Evolutionary conservation across 306 rosid genomes (phyloP).

Genomic region (Alnus glutinosa): DNA sequence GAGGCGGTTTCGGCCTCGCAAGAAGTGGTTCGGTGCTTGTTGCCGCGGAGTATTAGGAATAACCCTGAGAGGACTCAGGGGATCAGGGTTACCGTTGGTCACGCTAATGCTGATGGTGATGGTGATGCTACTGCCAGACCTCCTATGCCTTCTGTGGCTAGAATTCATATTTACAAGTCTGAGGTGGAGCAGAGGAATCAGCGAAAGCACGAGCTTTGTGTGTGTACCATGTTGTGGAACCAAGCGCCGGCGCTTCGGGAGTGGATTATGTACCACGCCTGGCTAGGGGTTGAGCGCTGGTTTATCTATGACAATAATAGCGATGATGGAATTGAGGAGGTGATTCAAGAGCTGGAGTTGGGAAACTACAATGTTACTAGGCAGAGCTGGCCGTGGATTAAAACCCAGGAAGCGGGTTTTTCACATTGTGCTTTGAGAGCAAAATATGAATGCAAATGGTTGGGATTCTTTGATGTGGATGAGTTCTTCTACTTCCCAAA

Average conservation of each 20-base stretch:
- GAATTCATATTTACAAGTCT: conserved; percentile 27
- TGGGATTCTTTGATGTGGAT: conserved; percentile 91
- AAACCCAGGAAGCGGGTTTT: conserved; percentile 96
- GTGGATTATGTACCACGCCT: conserved; percentile 90
- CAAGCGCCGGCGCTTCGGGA: conserved; percentile 77
- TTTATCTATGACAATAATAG: conserved; percentile 94
- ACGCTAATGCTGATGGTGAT: conserved; percentile 32
- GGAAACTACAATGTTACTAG: conserved; percentile 67
- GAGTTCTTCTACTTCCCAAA: conserved; percentile 82
- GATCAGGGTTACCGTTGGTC: conserved; percentile 60
- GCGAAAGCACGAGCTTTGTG: conserved; percentile 71
- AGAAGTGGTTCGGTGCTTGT: conserved; percentile 75
- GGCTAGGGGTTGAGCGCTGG: conserved; percentile 95
- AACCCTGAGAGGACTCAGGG: conserved; percentile 53
- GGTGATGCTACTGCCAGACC: conserved; percentile 5
- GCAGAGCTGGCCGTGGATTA: conserved; percentile 90
- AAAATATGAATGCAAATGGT: conserved; percentile 87
- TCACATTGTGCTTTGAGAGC: conserved; percentile 89
- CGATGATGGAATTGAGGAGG: conserved; percentile 69
- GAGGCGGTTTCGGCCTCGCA: conserved; percentile 76
- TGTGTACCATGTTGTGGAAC: conserved; percentile 94
- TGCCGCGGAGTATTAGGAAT: conserved; percentile 54
- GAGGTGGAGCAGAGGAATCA: conserved; percentile 20
- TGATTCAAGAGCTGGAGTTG: conserved; percentile 52
- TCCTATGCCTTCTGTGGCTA: conserved; percentile 69